These are phyloP conservation scores for Dothistroma septosporum DNA, from an alignment of 2,329 filamentous ascomycete genomes.

Conservation along the genomic window DNA sequence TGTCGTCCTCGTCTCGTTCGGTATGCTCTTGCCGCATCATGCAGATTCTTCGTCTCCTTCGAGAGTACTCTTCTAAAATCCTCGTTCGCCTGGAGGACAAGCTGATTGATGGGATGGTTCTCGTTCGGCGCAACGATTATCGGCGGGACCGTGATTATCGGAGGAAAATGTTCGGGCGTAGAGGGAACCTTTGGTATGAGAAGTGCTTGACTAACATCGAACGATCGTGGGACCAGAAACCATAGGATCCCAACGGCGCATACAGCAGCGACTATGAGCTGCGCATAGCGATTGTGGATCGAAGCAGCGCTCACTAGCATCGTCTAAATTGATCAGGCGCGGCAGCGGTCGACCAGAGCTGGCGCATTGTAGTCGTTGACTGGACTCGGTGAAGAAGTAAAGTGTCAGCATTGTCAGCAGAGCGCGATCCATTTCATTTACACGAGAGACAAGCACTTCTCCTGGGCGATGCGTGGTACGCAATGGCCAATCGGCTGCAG, in stretches of 20 bases:
- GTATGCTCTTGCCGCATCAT: constrained; percentile 42
- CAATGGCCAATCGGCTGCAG: not conserved
- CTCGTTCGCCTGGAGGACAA: constrained; percentile 36
- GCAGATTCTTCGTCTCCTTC: constrained; percentile 37
- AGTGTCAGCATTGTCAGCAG: not conserved
- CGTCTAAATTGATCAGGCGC: not conserved
- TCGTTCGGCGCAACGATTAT: constrained; percentile 18
- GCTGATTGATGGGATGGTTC: constrained; percentile 39
- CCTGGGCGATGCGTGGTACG: not conserved
- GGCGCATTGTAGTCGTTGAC: not conserved
- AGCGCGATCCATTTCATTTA: not conserved
- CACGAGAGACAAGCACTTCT: not conserved
- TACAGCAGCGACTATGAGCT: constrained; percentile 27
- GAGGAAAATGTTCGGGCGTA: constrained; percentile 3
- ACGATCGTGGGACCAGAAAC: constrained; percentile 22
- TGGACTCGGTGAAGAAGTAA: not conserved
- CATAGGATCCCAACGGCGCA: constrained; percentile 23
- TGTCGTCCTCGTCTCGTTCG: constrained; percentile 44
- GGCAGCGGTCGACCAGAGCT: not conserved
- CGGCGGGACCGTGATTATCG: constrained; percentile 14
- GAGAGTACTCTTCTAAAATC: constrained; percentile 32
- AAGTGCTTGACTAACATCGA: constrained; percentile 18
- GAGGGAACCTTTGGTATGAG: constrained; percentile 13
- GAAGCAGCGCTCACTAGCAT: constrained; percentile 29
- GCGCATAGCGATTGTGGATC: constrained; percentile 31